These are phyloP conservation scores for Hypericum androsaemum DNA, from an alignment of 345 rosid species.

Conservation along the genomic window DNA sequence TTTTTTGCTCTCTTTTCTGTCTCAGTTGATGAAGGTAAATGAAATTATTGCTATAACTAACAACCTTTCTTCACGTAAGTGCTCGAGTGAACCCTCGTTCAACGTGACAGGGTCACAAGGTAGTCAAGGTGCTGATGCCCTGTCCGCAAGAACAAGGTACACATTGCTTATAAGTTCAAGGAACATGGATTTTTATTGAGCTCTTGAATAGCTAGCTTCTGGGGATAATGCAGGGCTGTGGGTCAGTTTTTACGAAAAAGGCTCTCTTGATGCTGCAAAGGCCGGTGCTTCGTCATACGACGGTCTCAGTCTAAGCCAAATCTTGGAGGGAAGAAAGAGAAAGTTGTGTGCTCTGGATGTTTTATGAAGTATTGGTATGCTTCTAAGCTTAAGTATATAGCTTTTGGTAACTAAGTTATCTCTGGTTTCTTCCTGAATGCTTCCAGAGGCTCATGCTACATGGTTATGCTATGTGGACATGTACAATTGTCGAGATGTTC, in stretches of 20 bases:
- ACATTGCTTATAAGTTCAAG: too few relatives aligned
- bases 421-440: too few relatives aligned
- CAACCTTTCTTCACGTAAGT: not conserved
- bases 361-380: slow-evolving; percentile 68
- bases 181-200: not conserved
- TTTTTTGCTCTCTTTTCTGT: slow-evolving; percentile 1
- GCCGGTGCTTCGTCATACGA: slow-evolving; percentile 22
- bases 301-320: slow-evolving; percentile 50
- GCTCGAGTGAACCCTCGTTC: not conserved
- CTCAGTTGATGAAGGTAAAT: not conserved
- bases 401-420: not conserved
- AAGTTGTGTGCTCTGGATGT: slow-evolving; percentile 80
- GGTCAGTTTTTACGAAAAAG: slow-evolving; percentile 43
- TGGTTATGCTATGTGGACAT: too few relatives aligned
- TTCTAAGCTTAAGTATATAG: not conserved
- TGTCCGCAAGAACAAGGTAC: slow-evolving; percentile 74
- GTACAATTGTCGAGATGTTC: too few relatives aligned
- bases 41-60: slow-evolving; percentile 8
- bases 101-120: slow-evolving; percentile 34
- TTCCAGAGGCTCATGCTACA: too few relatives aligned
- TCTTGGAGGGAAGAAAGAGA: slow-evolving; percentile 62
- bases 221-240: slow-evolving; percentile 49
- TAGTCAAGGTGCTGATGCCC: slow-evolving; percentile 40
- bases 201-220: not conserved
- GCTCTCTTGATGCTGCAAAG: slow-evolving; percentile 31